Base-by-base conservation (phyloP, 352 stramenopile genomes). In the Phytophthora sp. region DNA sequence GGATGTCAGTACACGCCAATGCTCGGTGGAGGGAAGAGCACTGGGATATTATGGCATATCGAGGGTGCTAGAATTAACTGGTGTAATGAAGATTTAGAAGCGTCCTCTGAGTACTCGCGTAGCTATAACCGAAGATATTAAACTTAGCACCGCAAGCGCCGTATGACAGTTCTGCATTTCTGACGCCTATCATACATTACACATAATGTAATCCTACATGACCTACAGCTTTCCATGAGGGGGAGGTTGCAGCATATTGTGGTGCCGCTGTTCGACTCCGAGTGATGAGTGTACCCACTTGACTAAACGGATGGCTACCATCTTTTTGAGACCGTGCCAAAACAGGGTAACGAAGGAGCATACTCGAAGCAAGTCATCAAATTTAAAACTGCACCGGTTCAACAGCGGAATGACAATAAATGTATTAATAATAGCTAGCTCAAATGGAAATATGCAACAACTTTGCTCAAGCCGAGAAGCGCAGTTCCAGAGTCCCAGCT, bases 401-500 rank as follows among this genome's bases (percentile, higher is more conserved):
- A n/a, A n/a, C n/a, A n/a, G n/a, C n/a, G n/a, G n/a, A n/a, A n/a
- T n/a, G n/a, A n/a, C n/a, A n/a, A n/a, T n/a, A n/a, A n/a, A n/a
- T n/a, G n/a, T n/a, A n/a, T n/a, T n/a, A n/a, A n/a, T n/a, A n/a
- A n/a, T n/a, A n/a, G n/a, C n/a, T n/a, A n/a, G n/a, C n/a, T n/a
- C n/a, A n/a, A n/a, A n/a, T n/a, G n/a, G n/a, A n/a, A n/a, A n/a
- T n/a, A n/a, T n/a, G n/a, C n/a, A n/a, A n/a, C n/a, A n/a, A n/a
- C n/a, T n/a, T n/a, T 30, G 26, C 30, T 47, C 27, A 24, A 36
- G 9, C 75, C 75, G 5, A 81, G 63, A 27, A 84, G 70, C 23
- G 76, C 73, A 12, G 51, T 45, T 13, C 67, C 38, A 50, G 46
- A 69, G 39, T 44, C 67, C 76, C 73, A 82, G 38, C 44, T 52